Base-by-base conservation (phyloP, 768 basidiomycete genomes). In the Auricularia auricula-judae region DNA sequence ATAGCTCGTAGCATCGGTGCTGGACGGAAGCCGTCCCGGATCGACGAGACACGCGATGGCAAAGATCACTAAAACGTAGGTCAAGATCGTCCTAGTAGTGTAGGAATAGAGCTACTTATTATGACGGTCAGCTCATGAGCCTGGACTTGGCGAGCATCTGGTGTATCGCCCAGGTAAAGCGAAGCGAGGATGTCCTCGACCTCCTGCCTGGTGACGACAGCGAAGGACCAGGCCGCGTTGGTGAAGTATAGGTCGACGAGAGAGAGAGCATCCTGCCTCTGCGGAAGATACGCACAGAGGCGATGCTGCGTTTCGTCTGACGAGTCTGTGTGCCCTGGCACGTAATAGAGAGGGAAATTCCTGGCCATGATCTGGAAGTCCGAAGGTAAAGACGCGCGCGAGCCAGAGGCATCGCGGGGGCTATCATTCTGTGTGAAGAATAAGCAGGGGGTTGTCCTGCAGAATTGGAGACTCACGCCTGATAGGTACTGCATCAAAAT, bases 181-280 rank as follows among this genome's bases (percentile, higher is more conserved):
- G 29, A 29, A 42, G 39, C 39, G 39, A 87, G 78, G 68, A 86
- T 54, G 53, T 7, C 78, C 66, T 86, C 81, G 72, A 88, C 86
- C 53, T 80, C 76, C 34, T 84, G 82, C 67, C 80, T 74, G 62
- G 78, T 81, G 65, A 88, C 82, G 39, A 86, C 86, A 7, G 7
- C 11, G 74, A 73, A 87, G 86, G 88, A 87, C 86, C 86, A 88
- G 63, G 85, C 82, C 36, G 84, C 87, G 69, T 84, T 81, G 35
- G 79, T 79, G 72, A 79, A 87, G 72, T 86, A 89, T 21, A 82
- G 80, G 29, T 80, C 79, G 33, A 82, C 81, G 47, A 90, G 75
- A 63, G 84, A 81, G 18, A 80, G 76, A 3, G 89, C 87, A 64
- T 80, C 82, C 36, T 83, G 80, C 39, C 39, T 7, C 39, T 8